A percentile compares a stretch with the other conserved stretches of the same genome.
phyloP scores from a whole-genome alignment of 257 asterid species.

The Lycium barbarum region DNA sequence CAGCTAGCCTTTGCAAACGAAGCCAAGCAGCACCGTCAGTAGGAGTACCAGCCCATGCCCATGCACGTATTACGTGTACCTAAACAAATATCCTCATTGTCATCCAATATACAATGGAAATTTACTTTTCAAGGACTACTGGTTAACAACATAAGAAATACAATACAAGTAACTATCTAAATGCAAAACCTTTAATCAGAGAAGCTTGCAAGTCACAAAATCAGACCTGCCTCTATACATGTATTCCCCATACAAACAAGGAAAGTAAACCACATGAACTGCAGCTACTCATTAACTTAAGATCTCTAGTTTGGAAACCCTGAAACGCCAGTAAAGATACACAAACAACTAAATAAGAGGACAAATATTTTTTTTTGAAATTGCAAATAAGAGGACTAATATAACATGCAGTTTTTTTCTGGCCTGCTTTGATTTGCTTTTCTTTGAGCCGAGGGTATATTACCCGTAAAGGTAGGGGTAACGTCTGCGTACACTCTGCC shows the following conservation, averaged over 20 bases:
- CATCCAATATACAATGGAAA: slow-evolving; percentile 3
- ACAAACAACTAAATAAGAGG: slow-evolving; percentile 6
- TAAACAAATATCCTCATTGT: slow-evolving; percentile 38
- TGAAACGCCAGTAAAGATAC: slow-evolving; percentile 12
- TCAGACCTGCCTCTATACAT: background rate
- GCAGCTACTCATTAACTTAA: background rate
- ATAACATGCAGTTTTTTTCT: too few species aligned
- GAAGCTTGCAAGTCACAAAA: slow-evolving; percentile 9
- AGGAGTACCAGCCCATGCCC: slow-evolving; percentile 99
- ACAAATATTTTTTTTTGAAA: background rate
- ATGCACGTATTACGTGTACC: slow-evolving; percentile 96
- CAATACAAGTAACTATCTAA: slow-evolving; percentile 8
- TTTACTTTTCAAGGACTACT: slow-evolving; percentile 14
- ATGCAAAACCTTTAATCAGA: background rate
- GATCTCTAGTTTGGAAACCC: background rate
- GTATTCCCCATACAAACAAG: background rate
- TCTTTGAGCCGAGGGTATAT: too few species aligned
- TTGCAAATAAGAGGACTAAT: too few species aligned
- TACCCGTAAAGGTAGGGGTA: too few species aligned
- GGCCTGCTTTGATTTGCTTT: too few species aligned
- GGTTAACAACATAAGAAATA: slow-evolving; percentile 5
- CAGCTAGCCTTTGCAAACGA: slow-evolving; percentile 87
- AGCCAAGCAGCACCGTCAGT: slow-evolving; percentile 99
- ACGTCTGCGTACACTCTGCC: too few species aligned
- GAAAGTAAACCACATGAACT: background rate